Evolutionary conservation across 2,329 filamentous ascomycete genomes (phyloP).

Genomic region (Aureobasidium sp.): DNA sequence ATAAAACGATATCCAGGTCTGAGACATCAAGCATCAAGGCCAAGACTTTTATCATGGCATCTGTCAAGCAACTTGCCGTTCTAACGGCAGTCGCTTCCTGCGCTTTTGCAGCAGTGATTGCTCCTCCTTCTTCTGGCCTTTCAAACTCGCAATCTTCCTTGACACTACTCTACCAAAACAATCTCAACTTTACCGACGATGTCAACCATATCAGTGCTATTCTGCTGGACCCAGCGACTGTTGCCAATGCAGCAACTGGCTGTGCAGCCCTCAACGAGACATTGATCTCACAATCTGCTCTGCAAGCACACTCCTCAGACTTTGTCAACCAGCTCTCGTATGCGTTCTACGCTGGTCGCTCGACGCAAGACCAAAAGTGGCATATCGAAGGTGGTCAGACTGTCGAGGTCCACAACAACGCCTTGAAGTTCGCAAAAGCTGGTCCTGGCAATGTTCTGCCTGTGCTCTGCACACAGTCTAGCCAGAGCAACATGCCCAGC

Average conservation of each 20-base stretch:
- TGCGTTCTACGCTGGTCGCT: conserved; percentile 34
- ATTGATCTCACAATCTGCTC: conserved; percentile 34
- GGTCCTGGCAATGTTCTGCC: conserved; percentile 32
- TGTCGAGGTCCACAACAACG: not conserved
- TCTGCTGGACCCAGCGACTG: conserved; percentile 37
- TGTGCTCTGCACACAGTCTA: conserved; percentile 45
- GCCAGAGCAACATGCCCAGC: conserved; percentile 25
- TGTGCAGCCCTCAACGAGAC: conserved; percentile 42
- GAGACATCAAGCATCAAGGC: not conserved
- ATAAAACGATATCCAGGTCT: not conserved
- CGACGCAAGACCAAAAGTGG: conserved; percentile 31
- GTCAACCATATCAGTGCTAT: conserved; percentile 45
- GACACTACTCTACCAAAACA: conserved; percentile 47
- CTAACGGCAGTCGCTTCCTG: not conserved
- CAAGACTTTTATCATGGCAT: conserved; percentile 2
- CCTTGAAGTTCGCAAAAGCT: conserved; percentile 4
- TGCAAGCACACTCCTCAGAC: conserved; percentile 38
- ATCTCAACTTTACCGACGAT: conserved; percentile 46
- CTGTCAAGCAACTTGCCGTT: not conserved
- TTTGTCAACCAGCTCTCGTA: conserved; percentile 41
- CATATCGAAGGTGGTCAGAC: conserved; percentile 32
- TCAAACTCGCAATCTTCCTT: conserved; percentile 37
- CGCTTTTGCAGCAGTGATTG: not conserved
- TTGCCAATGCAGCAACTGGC: conserved; percentile 33
- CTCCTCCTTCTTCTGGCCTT: conserved; percentile 8